These are phyloP conservation scores for Lepiota brunneoincarnata DNA, from an alignment of 768 basidiomycete species.

Conservation along the genomic window DNA sequence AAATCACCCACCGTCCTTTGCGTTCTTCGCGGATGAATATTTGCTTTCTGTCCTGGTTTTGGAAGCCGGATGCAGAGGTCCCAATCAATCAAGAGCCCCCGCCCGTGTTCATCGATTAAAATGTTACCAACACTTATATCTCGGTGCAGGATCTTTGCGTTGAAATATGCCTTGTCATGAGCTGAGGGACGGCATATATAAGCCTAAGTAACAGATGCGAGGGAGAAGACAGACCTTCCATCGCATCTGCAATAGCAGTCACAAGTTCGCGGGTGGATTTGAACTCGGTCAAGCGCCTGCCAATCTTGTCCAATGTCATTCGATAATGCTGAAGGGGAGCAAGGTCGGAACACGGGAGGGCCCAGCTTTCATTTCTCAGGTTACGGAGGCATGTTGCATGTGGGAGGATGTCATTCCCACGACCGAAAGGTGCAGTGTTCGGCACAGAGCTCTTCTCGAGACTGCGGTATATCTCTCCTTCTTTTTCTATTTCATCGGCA, in stretches of 20 bases:
- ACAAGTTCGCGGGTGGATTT: slow-evolving; percentile 14
- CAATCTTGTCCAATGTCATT: slow-evolving; percentile 7
- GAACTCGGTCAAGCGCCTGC: background rate
- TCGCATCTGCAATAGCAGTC: slow-evolving; percentile 17
- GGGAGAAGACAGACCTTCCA: slow-evolving; percentile 15
- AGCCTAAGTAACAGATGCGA: no score
- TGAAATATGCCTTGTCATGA: background rate
- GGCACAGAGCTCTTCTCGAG: no score
- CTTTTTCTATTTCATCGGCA: slow-evolving; percentile 12
- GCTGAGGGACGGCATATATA: no score
- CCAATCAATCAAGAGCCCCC: no score
- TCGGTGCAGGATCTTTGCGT: background rate
- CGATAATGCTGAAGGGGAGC: slow-evolving; percentile 9
- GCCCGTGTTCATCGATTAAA: background rate
- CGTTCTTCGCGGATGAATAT: no score
- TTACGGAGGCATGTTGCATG: background rate
- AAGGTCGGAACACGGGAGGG: background rate
- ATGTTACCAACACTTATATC: slow-evolving; percentile 10
- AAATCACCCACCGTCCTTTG: no score
- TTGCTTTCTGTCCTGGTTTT: no score
- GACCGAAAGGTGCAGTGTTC: slow-evolving; percentile 19
- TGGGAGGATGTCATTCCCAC: slow-evolving; percentile 23
- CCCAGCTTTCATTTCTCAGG: no score
- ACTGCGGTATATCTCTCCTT: no score
- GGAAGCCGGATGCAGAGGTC: no score